Conservation (phyloP, 2,329 filamentous ascomycete species). For the Bertia moriformis region DNA sequence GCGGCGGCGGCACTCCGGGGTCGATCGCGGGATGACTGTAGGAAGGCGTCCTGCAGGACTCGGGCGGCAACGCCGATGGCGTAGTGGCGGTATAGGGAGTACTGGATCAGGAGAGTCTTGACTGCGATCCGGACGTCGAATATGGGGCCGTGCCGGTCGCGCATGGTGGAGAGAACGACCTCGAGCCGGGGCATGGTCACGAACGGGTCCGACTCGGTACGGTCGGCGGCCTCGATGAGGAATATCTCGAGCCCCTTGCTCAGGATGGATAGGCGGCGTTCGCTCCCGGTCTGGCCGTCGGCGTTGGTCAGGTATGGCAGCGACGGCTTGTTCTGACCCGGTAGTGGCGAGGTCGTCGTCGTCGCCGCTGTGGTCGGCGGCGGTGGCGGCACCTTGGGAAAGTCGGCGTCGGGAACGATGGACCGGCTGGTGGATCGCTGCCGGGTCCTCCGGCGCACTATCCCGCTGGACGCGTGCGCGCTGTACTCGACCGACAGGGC, state of each 20-base stretch:
- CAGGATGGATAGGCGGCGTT: slow-evolving; percentile 67
- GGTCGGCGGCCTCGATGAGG: slow-evolving; percentile 75
- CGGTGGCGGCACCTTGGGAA: slow-evolving; percentile 32
- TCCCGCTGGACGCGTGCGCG: slow-evolving; percentile 58
- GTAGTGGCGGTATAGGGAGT: slow-evolving; percentile 89
- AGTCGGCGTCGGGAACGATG: slow-evolving; percentile 53
- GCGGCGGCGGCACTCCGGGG: slow-evolving; percentile 16
- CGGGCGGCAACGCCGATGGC: slow-evolving; percentile 68
- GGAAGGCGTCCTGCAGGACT: slow-evolving; percentile 59
- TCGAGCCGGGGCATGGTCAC: slow-evolving; percentile 77
- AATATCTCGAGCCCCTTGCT: slow-evolving; percentile 75
- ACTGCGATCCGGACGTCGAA: slow-evolving; percentile 76
- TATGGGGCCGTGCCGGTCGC: slow-evolving; percentile 73
- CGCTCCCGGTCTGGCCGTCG: slow-evolving; percentile 52
- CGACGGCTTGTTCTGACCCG: background rate
- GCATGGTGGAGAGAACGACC: slow-evolving; percentile 68
- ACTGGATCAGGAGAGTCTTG: slow-evolving; percentile 67
- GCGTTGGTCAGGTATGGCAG: no score
- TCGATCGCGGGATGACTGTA: slow-evolving; percentile 30
- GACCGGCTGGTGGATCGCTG: slow-evolving; percentile 64
- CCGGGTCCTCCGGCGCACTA: slow-evolving; percentile 40
- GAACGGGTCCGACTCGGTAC: slow-evolving; percentile 74
- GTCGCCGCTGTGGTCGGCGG: slow-evolving; percentile 32
- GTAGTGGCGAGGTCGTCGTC: slow-evolving; percentile 27
- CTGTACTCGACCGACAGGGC: slow-evolving; percentile 81